Conservation (phyloP, 2,329 filamentous ascomycete species). For the Elsinoe fawcettii region DNA sequence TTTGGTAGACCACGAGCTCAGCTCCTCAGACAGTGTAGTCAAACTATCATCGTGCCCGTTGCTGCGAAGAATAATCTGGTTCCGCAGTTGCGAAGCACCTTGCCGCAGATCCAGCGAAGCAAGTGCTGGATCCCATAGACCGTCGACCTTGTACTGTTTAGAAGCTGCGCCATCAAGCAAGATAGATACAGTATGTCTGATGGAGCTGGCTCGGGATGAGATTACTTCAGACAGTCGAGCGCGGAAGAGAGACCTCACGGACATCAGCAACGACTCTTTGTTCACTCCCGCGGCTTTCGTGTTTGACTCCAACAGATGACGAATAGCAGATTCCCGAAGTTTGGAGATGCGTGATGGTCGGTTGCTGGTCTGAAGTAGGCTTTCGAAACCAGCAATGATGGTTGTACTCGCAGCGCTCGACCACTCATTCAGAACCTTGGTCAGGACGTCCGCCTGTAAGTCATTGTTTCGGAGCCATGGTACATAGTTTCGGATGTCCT, state of each 20-base stretch:
- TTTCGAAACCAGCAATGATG: slow-evolving; percentile 45
- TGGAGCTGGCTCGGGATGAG: neutral
- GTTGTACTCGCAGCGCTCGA: slow-evolving; percentile 59
- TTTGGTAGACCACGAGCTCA: slow-evolving; percentile 65
- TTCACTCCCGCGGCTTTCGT: slow-evolving; percentile 17
- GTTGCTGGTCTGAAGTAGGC: slow-evolving; percentile 1
- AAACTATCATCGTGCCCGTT: slow-evolving; percentile 66
- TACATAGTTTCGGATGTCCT: slow-evolving; percentile 76
- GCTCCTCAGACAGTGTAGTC: slow-evolving; percentile 53
- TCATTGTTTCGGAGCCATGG: slow-evolving; percentile 83
- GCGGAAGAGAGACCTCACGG: slow-evolving; percentile 15
- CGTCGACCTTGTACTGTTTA: neutral
- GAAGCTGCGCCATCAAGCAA: neutral
- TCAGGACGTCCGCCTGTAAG: slow-evolving; percentile 33
- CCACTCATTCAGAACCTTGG: slow-evolving; percentile 55
- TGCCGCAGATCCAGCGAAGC: slow-evolving; percentile 21
- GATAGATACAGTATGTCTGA: neutral
- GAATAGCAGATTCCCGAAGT: slow-evolving; percentile 15
- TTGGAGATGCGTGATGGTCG: slow-evolving; percentile 1
- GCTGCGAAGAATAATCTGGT: slow-evolving; percentile 59
- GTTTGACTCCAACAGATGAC: slow-evolving; percentile 13
- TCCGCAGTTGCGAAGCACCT: slow-evolving; percentile 52
- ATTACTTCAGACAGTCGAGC: slow-evolving; percentile 7
- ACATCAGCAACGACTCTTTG: slow-evolving; percentile 15
- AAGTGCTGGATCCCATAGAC: slow-evolving; percentile 25